A percentile compares a stretch with the other conserved stretches of the same genome.
phyloP scores from a whole-genome alignment of 2,329 filamentous ascomycete genomes.

The Ophiostoma piceae region DNA sequence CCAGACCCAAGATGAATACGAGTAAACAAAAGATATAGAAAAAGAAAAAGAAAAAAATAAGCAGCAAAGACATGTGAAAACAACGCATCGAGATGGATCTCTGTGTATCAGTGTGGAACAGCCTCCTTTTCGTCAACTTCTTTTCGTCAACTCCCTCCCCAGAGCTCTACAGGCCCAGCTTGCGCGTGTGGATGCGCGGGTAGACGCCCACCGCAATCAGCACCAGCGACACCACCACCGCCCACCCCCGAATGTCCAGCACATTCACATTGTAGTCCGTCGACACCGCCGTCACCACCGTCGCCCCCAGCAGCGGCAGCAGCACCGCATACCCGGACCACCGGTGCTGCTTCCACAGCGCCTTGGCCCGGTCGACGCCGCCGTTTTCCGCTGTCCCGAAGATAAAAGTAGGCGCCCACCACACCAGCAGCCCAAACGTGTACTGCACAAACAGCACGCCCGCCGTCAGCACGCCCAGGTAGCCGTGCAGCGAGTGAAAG shows the following conservation, averaged over 20 bases:
- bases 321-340: slow-evolving; percentile 64
- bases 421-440: slow-evolving; percentile 75
- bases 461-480: slow-evolving; percentile 73
- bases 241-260: slow-evolving; percentile 71
- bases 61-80: background rate
- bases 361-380: slow-evolving; percentile 68
- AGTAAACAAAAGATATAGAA: background rate
- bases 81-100: slow-evolving; percentile 8
- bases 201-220: slow-evolving; percentile 67
- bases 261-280: slow-evolving; percentile 68
- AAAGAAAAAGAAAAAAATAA: background rate
- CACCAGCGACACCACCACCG: slow-evolving; percentile 58
- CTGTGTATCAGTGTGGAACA: background rate
- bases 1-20: background rate
- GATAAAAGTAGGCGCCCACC: slow-evolving; percentile 59
- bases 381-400: slow-evolving; percentile 75
- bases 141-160: too few relatives aligned
- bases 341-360: slow-evolving; percentile 86
- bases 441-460: slow-evolving; percentile 67
- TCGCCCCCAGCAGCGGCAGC: slow-evolving; percentile 60
- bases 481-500: slow-evolving; percentile 75
- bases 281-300: slow-evolving; percentile 67
- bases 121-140: background rate
- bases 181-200: slow-evolving; percentile 74
- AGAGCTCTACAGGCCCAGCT: slow-evolving; percentile 53